A percentile compares a stretch with the other conserved stretches of the same genome.
phyloP scores from a whole-genome alignment of 2,329 filamentous ascomycete species.

The Coniella vitis region DNA sequence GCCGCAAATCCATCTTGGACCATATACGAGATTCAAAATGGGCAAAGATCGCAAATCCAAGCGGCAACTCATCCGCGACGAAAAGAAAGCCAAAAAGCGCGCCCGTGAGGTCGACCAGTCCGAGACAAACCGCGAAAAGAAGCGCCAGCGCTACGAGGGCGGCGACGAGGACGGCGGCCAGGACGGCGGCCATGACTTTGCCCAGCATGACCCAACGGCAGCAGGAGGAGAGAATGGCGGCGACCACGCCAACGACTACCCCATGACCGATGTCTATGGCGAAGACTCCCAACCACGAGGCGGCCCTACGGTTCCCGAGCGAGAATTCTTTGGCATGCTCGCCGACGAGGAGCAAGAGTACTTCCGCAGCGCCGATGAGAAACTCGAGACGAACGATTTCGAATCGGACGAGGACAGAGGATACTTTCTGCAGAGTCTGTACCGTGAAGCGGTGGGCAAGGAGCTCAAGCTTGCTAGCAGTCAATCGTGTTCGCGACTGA shows the following conservation, averaged over 20 bases:
- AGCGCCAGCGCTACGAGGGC: conserved; percentile 22
- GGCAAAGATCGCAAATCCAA: conserved; percentile 31
- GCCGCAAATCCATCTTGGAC: too few species aligned
- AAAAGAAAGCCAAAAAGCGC: conserved; percentile 30
- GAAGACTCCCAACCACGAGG: background rate
- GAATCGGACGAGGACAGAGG: conserved; percentile 64
- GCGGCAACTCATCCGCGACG: conserved; percentile 29
- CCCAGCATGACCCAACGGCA: background rate
- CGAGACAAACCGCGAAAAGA: conserved; percentile 20
- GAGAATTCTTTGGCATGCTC: conserved; percentile 86
- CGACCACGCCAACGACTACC: background rate
- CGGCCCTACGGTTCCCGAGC: conserved; percentile 36
- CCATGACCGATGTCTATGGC: conserved; percentile 1
- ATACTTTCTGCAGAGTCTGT: conserved; percentile 74
- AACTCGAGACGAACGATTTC: conserved; percentile 87
- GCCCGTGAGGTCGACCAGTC: conserved; percentile 23
- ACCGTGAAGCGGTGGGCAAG: conserved; percentile 79
- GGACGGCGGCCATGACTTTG: conserved; percentile 4
- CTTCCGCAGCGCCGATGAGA: conserved; percentile 81
- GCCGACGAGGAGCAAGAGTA: conserved; percentile 93
- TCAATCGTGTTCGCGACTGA: conserved; percentile 86
- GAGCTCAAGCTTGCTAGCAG: conserved; percentile 94
- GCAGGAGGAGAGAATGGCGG: conserved; percentile 1
- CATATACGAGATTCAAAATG: conserved; percentile 19
- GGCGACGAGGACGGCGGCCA: conserved; percentile 6